A percentile compares a stretch with the other conserved stretches of the same genome.
Conservation (phyloP, 2,329 filamentous ascomycete genomes). For the Rhytidhysteron rufulum region DNA sequence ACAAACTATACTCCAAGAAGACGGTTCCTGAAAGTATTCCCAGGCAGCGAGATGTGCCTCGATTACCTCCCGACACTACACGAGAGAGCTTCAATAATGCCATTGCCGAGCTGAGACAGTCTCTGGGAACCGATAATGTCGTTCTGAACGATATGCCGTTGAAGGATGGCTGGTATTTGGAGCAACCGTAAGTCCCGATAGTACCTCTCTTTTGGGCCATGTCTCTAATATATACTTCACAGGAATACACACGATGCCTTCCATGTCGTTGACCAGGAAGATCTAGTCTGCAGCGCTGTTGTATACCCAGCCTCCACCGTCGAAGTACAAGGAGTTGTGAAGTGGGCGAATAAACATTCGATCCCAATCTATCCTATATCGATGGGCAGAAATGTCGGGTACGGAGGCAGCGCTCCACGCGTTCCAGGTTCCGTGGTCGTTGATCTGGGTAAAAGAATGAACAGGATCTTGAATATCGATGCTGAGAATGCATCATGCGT, state of each 20-base stretch:
- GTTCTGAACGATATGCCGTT: conserved; percentile 16
- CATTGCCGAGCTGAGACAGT: conserved; percentile 7
- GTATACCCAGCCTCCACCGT: conserved; percentile 32
- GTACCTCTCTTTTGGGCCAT: too few species aligned
- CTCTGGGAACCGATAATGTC: conserved; percentile 11
- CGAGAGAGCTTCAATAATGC: conserved; percentile 15
- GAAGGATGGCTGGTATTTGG: conserved; percentile 18
- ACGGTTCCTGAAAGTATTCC: conserved; percentile 14
- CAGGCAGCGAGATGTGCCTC: conserved; percentile 9
- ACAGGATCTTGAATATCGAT: conserved; percentile 50
- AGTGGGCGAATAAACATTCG: conserved; percentile 43
- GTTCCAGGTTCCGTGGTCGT: conserved; percentile 50
- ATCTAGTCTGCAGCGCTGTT: conserved; percentile 44
- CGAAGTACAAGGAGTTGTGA: conserved; percentile 47
- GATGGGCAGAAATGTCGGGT: conserved; percentile 50
- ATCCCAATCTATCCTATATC: conserved; percentile 50
- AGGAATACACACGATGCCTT: conserved; percentile 18
- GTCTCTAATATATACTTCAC: too few species aligned
- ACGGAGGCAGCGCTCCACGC: conserved; percentile 53
- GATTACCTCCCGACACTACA: conserved; percentile 14
- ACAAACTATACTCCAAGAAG: conserved; percentile 14
- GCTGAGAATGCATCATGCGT: conserved; percentile 48
- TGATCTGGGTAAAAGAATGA: conserved; percentile 53
- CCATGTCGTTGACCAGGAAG: conserved; percentile 39
- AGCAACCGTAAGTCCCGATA: conserved; percentile 2